These are phyloP conservation scores for Aspergillus mulundensis DNA, from an alignment of 495 filamentous ascomycete genomes.

Conservation along the genomic window DNA sequence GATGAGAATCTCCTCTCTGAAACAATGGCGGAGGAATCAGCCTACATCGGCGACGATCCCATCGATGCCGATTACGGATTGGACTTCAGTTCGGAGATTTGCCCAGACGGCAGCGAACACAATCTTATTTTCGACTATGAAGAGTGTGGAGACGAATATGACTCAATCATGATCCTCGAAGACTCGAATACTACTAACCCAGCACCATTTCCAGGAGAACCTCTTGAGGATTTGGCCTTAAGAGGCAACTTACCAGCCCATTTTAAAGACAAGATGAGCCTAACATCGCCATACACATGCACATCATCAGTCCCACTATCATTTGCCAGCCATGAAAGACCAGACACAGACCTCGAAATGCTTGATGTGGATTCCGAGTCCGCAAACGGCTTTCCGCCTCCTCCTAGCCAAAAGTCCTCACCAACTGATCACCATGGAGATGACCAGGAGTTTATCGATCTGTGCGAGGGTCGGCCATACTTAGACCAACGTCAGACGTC, in stretches of 20 bases:
- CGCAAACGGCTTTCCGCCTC: background rate
- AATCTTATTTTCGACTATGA: background rate
- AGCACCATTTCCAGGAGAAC: background rate
- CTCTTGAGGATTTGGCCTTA: background rate
- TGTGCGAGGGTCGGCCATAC: background rate
- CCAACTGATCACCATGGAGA: background rate
- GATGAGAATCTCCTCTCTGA: conserved; percentile 1
- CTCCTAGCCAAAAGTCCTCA: background rate
- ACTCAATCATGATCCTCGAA: background rate
- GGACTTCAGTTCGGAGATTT: background rate
- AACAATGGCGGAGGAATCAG: background rate
- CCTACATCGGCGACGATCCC: background rate
- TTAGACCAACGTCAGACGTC: background rate
- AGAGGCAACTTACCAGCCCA: background rate
- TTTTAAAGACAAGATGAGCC: background rate
- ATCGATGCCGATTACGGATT: background rate
- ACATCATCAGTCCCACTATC: background rate
- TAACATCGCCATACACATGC: background rate
- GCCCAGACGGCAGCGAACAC: background rate
- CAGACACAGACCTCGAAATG: background rate
- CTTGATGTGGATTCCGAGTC: background rate
- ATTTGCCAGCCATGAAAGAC: background rate
- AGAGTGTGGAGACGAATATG: background rate
- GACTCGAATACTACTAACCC: background rate
- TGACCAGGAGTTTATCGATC: background rate